Evolutionary conservation across 306 rosid genomes (phyloP), one percentile per base, ranked within the genome.

Genomic region (Quercus wislizeni): DNA sequence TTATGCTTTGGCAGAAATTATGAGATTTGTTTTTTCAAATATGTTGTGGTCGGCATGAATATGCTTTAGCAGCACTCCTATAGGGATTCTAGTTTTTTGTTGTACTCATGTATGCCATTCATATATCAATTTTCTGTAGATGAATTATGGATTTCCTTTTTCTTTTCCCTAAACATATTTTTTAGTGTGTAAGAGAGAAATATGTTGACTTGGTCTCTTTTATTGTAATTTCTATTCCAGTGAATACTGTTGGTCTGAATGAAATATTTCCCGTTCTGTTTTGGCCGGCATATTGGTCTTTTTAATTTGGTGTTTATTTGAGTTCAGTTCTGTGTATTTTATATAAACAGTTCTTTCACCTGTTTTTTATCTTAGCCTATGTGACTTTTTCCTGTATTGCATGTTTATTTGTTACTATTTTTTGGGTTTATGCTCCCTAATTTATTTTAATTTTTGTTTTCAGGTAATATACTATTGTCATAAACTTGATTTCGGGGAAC

Each of bases 391-490:
- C 12, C 35, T 11, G 15, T 13, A 12, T 4, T 38, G 8, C 18
- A 9, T 25, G 4, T 20, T 1, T 54, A 4, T 3, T 38, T 41
- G 57, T 33, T 30, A 18, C 64, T 17, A 30, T 10, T 14, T 33
- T 28, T 54, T 55, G 2, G 12, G 7, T 41, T 68, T 21, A 28
- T 35, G 74, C 78, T 14, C 71, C 43, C 14, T 64, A n/a, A 55
- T 20, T 59, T 25, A 25, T 64, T 73, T 80, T 69, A 3, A 28
- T 80, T 21, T 80, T 58, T 73, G 2, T 80, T 84, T 86, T 27
- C 99, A 93, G 99, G 99, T 96, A 96, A 96, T 74, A 81, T 71
- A 82, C 81, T 86, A 59, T 87, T 91, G 77, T 83, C 78, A 76
- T 83, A 88, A 78, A 78, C 86, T 88, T 89, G 90, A 88, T 87